phyloP scores from a whole-genome alignment of 2,329 filamentous ascomycete genomes.

The Hypoxylon sp. region DNA sequence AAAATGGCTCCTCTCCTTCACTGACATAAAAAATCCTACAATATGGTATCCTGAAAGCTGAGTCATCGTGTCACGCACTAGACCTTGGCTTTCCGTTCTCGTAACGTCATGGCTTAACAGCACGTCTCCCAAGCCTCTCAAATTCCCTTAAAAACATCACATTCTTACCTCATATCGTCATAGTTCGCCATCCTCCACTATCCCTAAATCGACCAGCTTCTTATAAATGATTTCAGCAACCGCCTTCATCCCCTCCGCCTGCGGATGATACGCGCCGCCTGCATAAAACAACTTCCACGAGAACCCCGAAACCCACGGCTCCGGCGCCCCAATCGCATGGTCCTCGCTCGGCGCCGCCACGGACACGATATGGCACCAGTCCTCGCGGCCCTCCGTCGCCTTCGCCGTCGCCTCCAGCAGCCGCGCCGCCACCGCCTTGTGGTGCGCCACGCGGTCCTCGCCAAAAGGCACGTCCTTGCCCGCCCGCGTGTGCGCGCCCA shows the following conservation, averaged over 20 bases:
- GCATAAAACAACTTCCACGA: constrained; percentile 47
- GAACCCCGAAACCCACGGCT: constrained; percentile 54
- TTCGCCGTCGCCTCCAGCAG: constrained; percentile 49
- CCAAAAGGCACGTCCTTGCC: constrained; percentile 50
- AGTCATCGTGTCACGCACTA: too few species aligned
- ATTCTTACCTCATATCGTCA: constrained; percentile 4
- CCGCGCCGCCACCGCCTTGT: constrained; percentile 44
- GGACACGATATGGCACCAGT: constrained; percentile 51
- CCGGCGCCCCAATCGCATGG: constrained; percentile 51
- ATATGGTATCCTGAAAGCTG: not conserved
- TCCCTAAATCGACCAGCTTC: constrained; percentile 47
- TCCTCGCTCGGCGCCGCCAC: constrained; percentile 47
- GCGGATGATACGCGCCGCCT: constrained; percentile 53
- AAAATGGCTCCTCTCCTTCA: not conserved
- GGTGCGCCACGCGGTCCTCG: constrained; percentile 49
- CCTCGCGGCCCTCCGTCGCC: constrained; percentile 47
- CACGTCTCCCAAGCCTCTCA: not conserved
- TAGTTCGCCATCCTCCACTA: constrained; percentile 42
- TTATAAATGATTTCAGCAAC: constrained; percentile 50
- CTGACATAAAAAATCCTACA: not conserved
- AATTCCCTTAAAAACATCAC: not conserved
- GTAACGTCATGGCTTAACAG: not conserved
- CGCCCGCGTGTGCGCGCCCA: constrained; percentile 50
- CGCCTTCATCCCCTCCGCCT: constrained; percentile 52
- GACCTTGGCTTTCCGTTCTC: not conserved